phyloP scores from a whole-genome alignment of 208 protist species.

The Wallacemonas sp. region DNA sequence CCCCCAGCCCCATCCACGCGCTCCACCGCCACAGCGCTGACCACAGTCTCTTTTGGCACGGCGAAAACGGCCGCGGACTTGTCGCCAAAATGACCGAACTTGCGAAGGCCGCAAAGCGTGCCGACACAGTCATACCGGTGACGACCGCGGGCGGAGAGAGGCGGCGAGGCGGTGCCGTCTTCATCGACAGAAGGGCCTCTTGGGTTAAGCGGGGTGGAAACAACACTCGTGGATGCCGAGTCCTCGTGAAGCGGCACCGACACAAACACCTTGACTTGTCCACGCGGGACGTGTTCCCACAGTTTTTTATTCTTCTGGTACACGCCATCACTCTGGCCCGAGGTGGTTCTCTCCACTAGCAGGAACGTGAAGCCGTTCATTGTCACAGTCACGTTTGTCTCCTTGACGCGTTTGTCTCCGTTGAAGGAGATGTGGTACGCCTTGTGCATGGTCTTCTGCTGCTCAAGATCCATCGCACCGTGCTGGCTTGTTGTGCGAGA shows the following conservation, averaged over 20 bases:
- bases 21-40: constrained; percentile 47
- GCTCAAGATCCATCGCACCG: constrained; percentile 27
- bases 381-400: constrained; percentile 39
- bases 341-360: constrained; percentile 58
- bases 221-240: background rate
- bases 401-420: constrained; percentile 60
- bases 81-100: constrained; percentile 68
- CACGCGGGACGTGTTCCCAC: constrained; percentile 82
- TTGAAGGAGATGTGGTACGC: constrained; percentile 60
- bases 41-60: constrained; percentile 32
- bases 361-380: constrained; percentile 47
- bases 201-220: background rate
- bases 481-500: constrained; percentile 21
- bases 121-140: constrained; percentile 25
- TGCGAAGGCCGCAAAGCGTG: constrained; percentile 56
- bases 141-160: background rate
- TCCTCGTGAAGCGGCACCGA: background rate
- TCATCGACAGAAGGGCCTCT: background rate
- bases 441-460: constrained; percentile 41
- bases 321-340: constrained; percentile 58
- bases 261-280: constrained; percentile 67
- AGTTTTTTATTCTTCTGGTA: constrained; percentile 69
- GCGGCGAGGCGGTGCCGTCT: background rate
- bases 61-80: constrained; percentile 29
- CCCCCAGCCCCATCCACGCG: constrained; percentile 72